Percentiles rank a stretch among this genome's conserved stretches.
These are phyloP conservation scores for Rutstroemia sp. DNA, from an alignment of 2,329 filamentous ascomycete genomes.

Conservation along the genomic window DNA sequence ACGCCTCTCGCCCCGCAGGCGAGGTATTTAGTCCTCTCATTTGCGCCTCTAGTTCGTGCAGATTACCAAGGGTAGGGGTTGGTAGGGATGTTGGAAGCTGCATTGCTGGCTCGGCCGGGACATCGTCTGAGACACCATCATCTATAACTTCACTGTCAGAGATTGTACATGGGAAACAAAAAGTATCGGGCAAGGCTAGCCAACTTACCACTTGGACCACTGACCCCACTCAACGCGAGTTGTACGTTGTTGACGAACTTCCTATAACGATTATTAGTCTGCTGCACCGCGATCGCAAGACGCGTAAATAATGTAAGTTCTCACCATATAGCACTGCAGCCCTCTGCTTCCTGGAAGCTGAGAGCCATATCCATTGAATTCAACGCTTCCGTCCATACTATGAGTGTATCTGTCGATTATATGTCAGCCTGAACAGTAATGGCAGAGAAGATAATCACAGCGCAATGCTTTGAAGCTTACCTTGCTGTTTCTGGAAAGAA, in stretches of 20 bases:
- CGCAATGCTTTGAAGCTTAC: slow-evolving; percentile 38
- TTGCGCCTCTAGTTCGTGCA: slow-evolving; percentile 75
- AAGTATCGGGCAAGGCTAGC: background rate
- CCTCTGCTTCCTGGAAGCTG: slow-evolving; percentile 95
- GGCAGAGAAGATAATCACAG: slow-evolving; percentile 13
- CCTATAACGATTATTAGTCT: slow-evolving; percentile 41
- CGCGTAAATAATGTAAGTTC: slow-evolving; percentile 10
- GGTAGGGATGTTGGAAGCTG: slow-evolving; percentile 66
- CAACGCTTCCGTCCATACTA: slow-evolving; percentile 87
- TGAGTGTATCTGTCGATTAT: slow-evolving; percentile 70
- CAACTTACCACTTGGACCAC: slow-evolving; percentile 47
- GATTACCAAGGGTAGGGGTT: slow-evolving; percentile 69
- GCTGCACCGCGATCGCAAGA: slow-evolving; percentile 1
- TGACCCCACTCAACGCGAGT: slow-evolving; percentile 53
- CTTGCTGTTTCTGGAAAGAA: slow-evolving; percentile 97
- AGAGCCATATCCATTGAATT: slow-evolving; percentile 94
- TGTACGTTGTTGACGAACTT: slow-evolving; percentile 87
- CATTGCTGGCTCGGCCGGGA: slow-evolving; percentile 61
- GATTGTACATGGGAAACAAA: background rate
- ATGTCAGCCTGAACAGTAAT: slow-evolving; percentile 23
- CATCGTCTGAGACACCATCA: slow-evolving; percentile 82
- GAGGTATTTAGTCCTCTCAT: slow-evolving; percentile 75
- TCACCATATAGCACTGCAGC: slow-evolving; percentile 87
- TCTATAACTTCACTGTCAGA: slow-evolving; percentile 40
- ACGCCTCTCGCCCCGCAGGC: slow-evolving; percentile 69